Evolutionary conservation across 345 rosid genomes (phyloP).

Genomic region (Pistacia vera): DNA sequence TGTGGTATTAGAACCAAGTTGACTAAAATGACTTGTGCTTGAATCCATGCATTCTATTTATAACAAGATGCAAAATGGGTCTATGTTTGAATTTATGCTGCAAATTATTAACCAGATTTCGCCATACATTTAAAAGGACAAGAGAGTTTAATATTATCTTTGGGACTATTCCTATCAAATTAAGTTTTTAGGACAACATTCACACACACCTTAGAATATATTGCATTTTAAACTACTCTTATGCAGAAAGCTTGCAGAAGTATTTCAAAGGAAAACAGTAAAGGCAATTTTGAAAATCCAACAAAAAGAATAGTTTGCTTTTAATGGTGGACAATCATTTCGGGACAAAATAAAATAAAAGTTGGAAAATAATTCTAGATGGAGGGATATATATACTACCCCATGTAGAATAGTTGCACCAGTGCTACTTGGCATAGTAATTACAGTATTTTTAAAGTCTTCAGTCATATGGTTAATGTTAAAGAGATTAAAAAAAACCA

Average conservation of each 20-base stretch:
- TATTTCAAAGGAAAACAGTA: not conserved
- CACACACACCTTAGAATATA: not conserved
- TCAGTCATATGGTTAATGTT: not conserved
- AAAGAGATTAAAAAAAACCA: slow-evolving; percentile 13
- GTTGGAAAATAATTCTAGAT: not conserved
- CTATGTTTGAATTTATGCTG: not conserved
- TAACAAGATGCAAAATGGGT: no score
- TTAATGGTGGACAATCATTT: slow-evolving; percentile 1
- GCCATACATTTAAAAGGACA: not conserved
- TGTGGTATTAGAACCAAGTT: not conserved
- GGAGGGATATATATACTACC: not conserved
- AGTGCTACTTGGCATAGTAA: not conserved
- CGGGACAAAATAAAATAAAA: not conserved
- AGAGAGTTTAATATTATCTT: not conserved
- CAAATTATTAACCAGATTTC: not conserved
- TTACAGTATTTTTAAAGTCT: not conserved
- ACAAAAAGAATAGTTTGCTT: not conserved
- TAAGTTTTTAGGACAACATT: not conserved
- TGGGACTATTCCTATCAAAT: not conserved
- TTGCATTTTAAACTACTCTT: not conserved
- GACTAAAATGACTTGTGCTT: not conserved
- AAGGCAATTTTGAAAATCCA: not conserved
- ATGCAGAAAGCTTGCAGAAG: not conserved
- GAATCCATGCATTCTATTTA: not conserved
- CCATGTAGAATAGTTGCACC: not conserved